Conservation (phyloP, 768 basidiomycete genomes). For the Calvatia gigantea region DNA sequence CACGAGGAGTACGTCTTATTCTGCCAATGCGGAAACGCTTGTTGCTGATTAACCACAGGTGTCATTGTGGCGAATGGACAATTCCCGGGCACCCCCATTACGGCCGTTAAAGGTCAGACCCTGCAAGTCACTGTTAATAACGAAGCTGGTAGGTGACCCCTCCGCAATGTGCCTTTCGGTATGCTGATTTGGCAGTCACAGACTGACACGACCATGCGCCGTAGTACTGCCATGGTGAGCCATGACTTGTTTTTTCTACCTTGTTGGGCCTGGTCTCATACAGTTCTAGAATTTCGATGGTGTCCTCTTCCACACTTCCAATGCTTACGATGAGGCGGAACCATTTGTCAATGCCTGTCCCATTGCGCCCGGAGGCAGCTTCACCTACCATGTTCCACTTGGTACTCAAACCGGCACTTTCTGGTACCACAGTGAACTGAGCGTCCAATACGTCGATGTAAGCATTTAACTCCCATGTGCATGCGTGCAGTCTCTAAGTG, state of each 20-base stretch:
- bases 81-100: constrained; percentile 29
- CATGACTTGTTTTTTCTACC: neutral
- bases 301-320: constrained; percentile 22
- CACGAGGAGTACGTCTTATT: constrained; percentile 8
- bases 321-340: constrained; percentile 13
- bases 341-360: constrained; percentile 44
- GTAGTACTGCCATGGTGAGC: constrained; percentile 13
- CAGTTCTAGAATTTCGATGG: constrained; percentile 37
- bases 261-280: neutral
- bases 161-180: constrained; percentile 18
- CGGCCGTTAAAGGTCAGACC: constrained; percentile 22
- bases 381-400: constrained; percentile 35
- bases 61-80: constrained; percentile 23
- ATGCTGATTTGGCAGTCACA: constrained; percentile 17
- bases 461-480: neutral
- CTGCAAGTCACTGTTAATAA: neutral
- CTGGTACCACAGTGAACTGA: constrained; percentile 21
- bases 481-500: neutral
- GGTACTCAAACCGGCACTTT: constrained; percentile 22
- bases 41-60: constrained; percentile 10
- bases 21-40: neutral
- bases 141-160: neutral
- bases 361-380: constrained; percentile 35
- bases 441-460: constrained; percentile 10
- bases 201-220: constrained; percentile 45